Base-by-base conservation (phyloP, 495 filamentous ascomycete species). In the Aspergillus indologenus region DNA sequence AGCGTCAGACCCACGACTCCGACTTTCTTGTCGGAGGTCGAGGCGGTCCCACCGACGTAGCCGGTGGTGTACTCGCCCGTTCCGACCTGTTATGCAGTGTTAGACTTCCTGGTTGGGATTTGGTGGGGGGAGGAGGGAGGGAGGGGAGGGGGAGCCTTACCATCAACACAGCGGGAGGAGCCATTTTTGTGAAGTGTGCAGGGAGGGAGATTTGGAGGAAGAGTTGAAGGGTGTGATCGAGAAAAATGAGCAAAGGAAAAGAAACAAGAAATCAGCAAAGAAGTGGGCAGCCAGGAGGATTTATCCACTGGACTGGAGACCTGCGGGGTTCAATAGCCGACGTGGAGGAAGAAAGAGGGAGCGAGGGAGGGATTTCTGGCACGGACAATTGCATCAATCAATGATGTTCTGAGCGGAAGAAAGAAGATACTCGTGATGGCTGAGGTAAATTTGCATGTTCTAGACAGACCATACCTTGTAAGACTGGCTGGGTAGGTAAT, bases 11-110 rank as follows among this genome's bases (percentile, higher is more conserved):
- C 92, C 6, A 97, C 92, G 0, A 97, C 92, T 52, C 92, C 92
- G 17, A 96, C 87, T 67, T 95, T 95, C 78, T 96, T 96, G 81
- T 96, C 91, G 29, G 89, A 92, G 11, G 81, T 81, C 1, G 90
- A 93, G 48, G 84, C 86, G 48, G 85, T 87, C 63, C 84, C 85
- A 48, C 88, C 90, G 61, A 92, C 89, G 65, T 91, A 94, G 42
- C 91, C 91, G 47, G 92, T 96, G 61, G 92, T 97, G 82, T 96
- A 96, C 77, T 97, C 92, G 57, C 92, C 91, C n/a, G 90, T 92
- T 23, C 90, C 90, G 40, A 95, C 83, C 87, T 90, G 62, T 22
- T 17, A 20, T 17, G 24, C 15, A 40, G 20, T 56, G 58, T 65
- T 53, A 68, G 64, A 11, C 5, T 40, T 58, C 62, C 60, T 46